Conservation (phyloP, 2,329 filamentous ascomycete species). For the Fusarium staphyleae region DNA sequence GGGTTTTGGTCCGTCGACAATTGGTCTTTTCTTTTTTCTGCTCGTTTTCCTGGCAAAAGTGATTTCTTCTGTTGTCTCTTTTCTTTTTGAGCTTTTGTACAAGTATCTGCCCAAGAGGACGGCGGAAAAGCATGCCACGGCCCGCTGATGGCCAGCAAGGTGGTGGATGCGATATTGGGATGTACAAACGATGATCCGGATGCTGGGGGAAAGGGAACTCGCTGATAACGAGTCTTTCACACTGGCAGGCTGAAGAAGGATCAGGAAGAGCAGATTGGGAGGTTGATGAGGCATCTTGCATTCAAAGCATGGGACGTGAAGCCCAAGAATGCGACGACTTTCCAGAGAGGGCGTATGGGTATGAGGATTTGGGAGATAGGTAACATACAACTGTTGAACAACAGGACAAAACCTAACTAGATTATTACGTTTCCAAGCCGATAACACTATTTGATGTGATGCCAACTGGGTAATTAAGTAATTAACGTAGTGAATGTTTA, state of each 20-base stretch:
- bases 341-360: slow-evolving; percentile 34
- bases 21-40: slow-evolving; percentile 34
- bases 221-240: not conserved
- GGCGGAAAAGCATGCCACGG: slow-evolving; percentile 27
- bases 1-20: slow-evolving; percentile 38
- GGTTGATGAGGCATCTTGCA: slow-evolving; percentile 19
- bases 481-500: too few species aligned
- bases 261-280: slow-evolving; percentile 17
- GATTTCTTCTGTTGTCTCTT: slow-evolving; percentile 32
- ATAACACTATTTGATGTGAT: not conserved
- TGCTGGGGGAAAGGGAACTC: slow-evolving; percentile 17
- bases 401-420: slow-evolving; percentile 34
- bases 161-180: slow-evolving; percentile 20
- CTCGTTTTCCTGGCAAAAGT: slow-evolving; percentile 37
- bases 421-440: slow-evolving; percentile 3
- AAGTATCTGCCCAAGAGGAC: slow-evolving; percentile 38
- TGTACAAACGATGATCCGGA: slow-evolving; percentile 38
- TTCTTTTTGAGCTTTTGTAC: slow-evolving; percentile 39
- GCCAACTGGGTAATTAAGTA: too few species aligned
- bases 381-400: slow-evolving; percentile 40
- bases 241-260: slow-evolving; percentile 12
- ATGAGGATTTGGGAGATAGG: slow-evolving; percentile 34
- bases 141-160: slow-evolving; percentile 23
- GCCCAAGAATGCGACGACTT: slow-evolving; percentile 30
- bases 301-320: slow-evolving; percentile 18